Percentiles rank a stretch among this genome's conserved stretches.
These are phyloP conservation scores for Cyclostephanos tholiformis DNA, from an alignment of 108 stramenopile genomes.

Conservation along the genomic window DNA sequence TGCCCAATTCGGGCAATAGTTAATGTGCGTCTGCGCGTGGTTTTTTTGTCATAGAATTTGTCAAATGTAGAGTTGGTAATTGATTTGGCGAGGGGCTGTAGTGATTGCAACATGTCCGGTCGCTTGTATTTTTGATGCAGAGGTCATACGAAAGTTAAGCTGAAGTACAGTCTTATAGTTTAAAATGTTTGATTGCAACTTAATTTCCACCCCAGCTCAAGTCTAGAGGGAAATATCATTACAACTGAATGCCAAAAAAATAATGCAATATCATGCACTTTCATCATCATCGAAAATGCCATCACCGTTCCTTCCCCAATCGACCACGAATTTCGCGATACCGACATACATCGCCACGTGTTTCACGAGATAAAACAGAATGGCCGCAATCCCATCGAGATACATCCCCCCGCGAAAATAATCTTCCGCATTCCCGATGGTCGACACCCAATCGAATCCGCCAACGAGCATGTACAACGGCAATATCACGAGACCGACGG, in stretches of 20 bases:
- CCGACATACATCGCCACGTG: slow-evolving; percentile 77
- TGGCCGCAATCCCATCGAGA: slow-evolving; percentile 44
- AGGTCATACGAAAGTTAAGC: too few species aligned
- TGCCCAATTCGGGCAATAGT: slow-evolving; percentile 21
- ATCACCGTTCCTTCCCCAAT: slow-evolving; percentile 59
- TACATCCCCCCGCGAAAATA: slow-evolving; percentile 42
- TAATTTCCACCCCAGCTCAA: too few species aligned
- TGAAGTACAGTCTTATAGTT: too few species aligned
- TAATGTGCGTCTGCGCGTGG: neutral
- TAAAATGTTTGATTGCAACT: too few species aligned
- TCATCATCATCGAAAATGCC: slow-evolving; percentile 39
- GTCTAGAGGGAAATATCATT: neutral
- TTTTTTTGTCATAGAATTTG: neutral
- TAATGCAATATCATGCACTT: neutral
- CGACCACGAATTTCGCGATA: slow-evolving; percentile 72
- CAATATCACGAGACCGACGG: slow-evolving; percentile 52
- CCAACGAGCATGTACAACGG: slow-evolving; percentile 67
- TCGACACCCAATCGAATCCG: slow-evolving; percentile 84
- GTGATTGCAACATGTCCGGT: too few species aligned
- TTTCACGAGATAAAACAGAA: slow-evolving; percentile 57
- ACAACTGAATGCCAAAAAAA: too few species aligned
- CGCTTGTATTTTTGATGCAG: too few species aligned
- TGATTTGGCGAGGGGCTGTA: too few species aligned
- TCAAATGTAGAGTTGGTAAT: neutral
- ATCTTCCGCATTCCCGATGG: slow-evolving; percentile 51